These are phyloP conservation scores for Ochromonas danica DNA, from an alignment of 108 stramenopile species.

Conservation along the genomic window DNA sequence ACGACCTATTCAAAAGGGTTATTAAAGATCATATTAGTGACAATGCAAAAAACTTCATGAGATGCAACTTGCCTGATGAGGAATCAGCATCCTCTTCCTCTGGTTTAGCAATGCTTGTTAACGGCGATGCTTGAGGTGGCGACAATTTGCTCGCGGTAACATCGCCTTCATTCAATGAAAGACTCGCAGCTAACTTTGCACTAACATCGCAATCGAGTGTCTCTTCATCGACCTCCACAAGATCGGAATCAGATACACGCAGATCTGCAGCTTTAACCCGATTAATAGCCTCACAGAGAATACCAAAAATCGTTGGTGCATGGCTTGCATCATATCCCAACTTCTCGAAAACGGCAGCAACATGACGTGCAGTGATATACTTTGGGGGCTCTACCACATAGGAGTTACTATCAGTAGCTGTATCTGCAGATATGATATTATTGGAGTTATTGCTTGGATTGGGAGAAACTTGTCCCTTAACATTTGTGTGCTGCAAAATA, in stretches of 20 bases:
- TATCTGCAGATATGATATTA: neutral
- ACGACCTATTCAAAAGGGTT: no score
- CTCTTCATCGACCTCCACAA: neutral
- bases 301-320: neutral
- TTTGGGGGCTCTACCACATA: constrained; percentile 29
- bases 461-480: no score
- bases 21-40: no score
- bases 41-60: no score
- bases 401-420: neutral
- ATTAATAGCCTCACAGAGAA: neutral
- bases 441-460: neutral
- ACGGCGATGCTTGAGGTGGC: neutral
- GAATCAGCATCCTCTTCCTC: neutral
- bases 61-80: neutral
- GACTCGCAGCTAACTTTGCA: neutral
- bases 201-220: neutral
- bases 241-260: neutral
- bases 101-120: neutral
- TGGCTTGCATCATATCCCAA: constrained; percentile 23
- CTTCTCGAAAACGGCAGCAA: constrained; percentile 28
- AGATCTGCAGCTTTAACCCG: neutral
- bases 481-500: constrained; percentile 1
- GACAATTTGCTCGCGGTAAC: neutral
- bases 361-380: constrained; percentile 25
- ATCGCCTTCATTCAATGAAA: neutral